Conservation (phyloP, 192 early-diverging fungal genomes). For the Dimargaris verticillata region DNA sequence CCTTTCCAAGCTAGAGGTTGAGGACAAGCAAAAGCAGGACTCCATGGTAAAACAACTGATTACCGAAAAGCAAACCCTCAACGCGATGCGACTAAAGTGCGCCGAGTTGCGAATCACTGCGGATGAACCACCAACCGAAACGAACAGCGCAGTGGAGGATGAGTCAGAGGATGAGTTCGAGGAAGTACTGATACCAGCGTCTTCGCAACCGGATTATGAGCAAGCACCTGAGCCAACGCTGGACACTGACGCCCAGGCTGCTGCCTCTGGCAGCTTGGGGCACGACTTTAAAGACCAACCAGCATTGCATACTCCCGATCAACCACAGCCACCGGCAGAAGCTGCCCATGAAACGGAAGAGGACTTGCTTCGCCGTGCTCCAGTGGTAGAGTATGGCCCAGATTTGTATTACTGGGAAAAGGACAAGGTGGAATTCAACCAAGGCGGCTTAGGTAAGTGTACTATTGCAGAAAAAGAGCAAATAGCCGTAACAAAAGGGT, state of each 20-base stretch:
- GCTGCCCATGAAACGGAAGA: slow-evolving; percentile 22
- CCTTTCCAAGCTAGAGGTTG: slow-evolving; percentile 12
- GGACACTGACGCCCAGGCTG: slow-evolving; percentile 11
- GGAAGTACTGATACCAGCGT: background rate
- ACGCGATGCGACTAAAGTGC: slow-evolving; percentile 14
- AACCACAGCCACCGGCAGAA: background rate
- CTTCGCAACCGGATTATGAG: background rate
- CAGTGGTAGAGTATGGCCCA: slow-evolving; percentile 43
- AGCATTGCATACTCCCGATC: background rate
- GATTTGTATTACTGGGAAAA: slow-evolving; percentile 53
- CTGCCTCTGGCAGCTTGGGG: slow-evolving; percentile 17
- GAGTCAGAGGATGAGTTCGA: slow-evolving; percentile 23
- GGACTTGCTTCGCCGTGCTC: slow-evolving; percentile 35
- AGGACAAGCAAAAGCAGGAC: slow-evolving; percentile 22
- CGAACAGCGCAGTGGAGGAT: no score
- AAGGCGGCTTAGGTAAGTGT: slow-evolving; percentile 26
- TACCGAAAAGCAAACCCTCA: slow-evolving; percentile 21
- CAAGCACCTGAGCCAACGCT: slow-evolving; percentile 19
- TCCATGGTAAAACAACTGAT: slow-evolving; percentile 21
- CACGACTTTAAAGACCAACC: slow-evolving; percentile 10
- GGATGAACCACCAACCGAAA: no score
- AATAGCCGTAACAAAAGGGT: no score
- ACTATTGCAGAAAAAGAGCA: no score
- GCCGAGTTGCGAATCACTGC: slow-evolving; percentile 14
- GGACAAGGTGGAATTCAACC: slow-evolving; percentile 37